Evolutionary conservation across 2,329 filamentous ascomycete genomes (phyloP).

Genomic region (Fusarium fracticaudum): DNA sequence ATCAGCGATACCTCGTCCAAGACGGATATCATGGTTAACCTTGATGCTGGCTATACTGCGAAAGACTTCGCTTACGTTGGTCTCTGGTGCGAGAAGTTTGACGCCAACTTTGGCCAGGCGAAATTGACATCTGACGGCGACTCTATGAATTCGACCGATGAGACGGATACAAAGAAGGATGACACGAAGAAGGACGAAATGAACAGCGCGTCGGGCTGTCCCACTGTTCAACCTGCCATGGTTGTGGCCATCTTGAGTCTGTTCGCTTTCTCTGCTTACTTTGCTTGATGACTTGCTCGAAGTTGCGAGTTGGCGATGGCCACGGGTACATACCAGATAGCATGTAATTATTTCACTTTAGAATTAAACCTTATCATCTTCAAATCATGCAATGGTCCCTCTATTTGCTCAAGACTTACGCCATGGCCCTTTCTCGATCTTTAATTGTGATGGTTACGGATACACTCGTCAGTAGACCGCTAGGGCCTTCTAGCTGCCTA

Average conservation of each 20-base stretch:
- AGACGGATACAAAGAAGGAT: not conserved
- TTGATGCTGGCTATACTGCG: not conserved
- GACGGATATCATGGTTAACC: not conserved
- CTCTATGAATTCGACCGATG: not conserved
- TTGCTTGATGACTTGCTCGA: not conserved
- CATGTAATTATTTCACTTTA: not conserved
- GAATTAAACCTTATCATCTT: accelerated
- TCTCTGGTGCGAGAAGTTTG: not conserved
- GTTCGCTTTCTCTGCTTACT: not conserved
- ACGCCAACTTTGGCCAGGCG: not conserved
- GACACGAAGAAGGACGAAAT: not conserved
- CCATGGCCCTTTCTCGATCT: accelerated
- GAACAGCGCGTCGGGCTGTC: not conserved
- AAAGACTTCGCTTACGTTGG: not conserved
- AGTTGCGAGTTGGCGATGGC: not conserved
- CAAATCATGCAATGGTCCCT: accelerated
- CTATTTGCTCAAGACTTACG: not conserved
- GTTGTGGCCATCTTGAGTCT: not conserved
- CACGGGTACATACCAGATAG: not conserved
- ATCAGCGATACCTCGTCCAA: not conserved
- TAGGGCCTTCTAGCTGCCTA: not conserved
- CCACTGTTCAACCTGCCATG: not conserved
- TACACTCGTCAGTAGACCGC: not conserved
- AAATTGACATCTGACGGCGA: not conserved
- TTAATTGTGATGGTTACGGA: not conserved